Evolutionary conservation across 768 basidiomycete genomes (phyloP).

Genomic region (Suillus fuscotomentosus): DNA sequence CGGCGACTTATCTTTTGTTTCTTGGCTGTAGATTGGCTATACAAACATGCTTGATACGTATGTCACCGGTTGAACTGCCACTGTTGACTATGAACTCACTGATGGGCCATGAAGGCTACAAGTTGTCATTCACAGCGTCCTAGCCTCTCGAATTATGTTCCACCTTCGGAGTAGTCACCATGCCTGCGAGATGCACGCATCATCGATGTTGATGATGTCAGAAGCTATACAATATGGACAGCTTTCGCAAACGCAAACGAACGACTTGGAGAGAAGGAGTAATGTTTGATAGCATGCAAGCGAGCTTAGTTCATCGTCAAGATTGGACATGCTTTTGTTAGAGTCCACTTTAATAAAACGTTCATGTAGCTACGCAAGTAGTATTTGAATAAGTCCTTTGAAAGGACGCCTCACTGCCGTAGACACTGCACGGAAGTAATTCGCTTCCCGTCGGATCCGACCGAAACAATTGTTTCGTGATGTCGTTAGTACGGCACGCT

Average conservation of each 20-base stretch:
- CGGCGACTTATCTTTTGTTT: not conserved
- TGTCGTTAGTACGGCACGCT: not conserved
- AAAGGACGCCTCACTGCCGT: no score
- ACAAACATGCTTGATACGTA: not conserved
- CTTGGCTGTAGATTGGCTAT: not conserved
- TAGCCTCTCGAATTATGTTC: constrained; percentile 28
- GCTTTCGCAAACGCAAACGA: not conserved
- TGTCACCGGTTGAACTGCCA: not conserved
- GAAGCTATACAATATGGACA: not conserved
- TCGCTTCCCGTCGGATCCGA: not conserved
- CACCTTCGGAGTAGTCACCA: constrained; percentile 21
- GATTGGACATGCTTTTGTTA: not conserved
- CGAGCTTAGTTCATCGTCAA: not conserved
- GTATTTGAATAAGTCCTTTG: not conserved
- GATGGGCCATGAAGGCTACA: constrained; percentile 7
- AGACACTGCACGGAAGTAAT: not conserved
- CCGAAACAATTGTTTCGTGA: constrained; percentile 6
- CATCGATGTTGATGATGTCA: no score
- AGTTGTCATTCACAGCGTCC: constrained; percentile 25
- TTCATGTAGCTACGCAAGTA: not conserved
- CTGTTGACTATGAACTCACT: not conserved
- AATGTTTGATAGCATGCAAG: not conserved
- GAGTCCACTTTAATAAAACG: not conserved
- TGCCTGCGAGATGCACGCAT: not conserved
- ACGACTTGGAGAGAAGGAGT: not conserved